Conservation (phyloP, 2,329 filamentous ascomycete genomes). For the Sclerotinia trifoliorum region DNA sequence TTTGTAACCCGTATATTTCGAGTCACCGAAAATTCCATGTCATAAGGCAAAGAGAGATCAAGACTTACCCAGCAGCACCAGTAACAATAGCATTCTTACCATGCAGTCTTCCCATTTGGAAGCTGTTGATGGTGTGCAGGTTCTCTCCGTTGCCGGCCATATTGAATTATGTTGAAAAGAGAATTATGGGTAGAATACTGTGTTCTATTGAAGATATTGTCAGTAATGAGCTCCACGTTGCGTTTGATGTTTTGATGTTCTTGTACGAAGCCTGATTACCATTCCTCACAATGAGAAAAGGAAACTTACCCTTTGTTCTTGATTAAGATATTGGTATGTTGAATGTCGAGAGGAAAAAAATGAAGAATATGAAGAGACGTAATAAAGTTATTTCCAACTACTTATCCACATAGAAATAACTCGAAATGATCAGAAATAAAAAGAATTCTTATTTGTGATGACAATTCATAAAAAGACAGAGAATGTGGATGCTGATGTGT, state of each 20-base stretch:
- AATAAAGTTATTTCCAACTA: background rate
- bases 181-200: too few species aligned
- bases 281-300: background rate
- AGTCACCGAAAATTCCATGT: background rate
- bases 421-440: background rate
- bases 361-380: background rate
- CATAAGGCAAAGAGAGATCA: background rate
- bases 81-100: conserved; percentile 55
- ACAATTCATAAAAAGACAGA: background rate
- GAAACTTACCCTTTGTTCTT: conserved; percentile 18
- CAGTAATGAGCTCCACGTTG: background rate
- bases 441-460: conserved; percentile 7
- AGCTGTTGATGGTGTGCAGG: conserved; percentile 40
- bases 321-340: background rate
- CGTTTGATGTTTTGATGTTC: background rate
- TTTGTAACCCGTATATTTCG: too few species aligned
- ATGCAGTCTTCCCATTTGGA: conserved; percentile 40
- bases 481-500: conserved; percentile 20
- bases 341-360: too few species aligned
- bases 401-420: background rate
- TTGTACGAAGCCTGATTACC: background rate
- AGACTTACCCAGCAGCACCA: conserved; percentile 64
- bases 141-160: conserved; percentile 24
- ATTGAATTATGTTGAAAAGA: conserved; percentile 14
- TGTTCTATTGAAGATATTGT: background rate